Conservation (phyloP, 2,329 filamentous ascomycete genomes). For the Elsinoe necatrix region DNA sequence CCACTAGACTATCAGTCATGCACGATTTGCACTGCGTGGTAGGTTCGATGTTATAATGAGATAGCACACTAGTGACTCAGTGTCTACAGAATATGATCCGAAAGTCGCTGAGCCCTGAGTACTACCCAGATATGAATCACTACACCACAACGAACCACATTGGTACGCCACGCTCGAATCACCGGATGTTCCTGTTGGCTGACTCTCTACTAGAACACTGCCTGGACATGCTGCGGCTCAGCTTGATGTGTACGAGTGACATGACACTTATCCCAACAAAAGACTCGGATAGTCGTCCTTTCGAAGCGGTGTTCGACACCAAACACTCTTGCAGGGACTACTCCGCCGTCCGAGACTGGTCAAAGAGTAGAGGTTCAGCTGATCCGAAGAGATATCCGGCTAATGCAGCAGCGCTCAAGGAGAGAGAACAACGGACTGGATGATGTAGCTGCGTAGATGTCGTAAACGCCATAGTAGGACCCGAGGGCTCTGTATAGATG, state of each 20-base stretch:
- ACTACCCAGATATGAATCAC: conserved; percentile 1
- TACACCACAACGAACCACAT: neutral
- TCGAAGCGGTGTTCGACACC: neutral
- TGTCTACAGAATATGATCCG: neutral
- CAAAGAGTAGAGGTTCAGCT: neutral
- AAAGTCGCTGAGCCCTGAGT: conserved; percentile 3
- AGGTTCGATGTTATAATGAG: neutral
- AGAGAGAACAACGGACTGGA: neutral
- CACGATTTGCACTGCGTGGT: conserved; percentile 2
- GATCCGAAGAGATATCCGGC: neutral
- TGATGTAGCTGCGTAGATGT: neutral
- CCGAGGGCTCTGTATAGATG: too few species aligned
- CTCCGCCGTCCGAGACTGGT: neutral
- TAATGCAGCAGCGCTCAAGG: conserved; percentile 2
- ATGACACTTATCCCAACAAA: neutral
- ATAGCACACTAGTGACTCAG: neutral
- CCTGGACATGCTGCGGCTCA: neutral
- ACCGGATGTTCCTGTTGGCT: neutral
- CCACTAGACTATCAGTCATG: neutral
- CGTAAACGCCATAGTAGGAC: too few species aligned
- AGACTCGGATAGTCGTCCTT: conserved; percentile 5
- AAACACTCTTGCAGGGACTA: conserved; percentile 1
- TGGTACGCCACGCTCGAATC: neutral
- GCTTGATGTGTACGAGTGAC: conserved; percentile 3
- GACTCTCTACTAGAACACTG: neutral